A percentile compares a stretch with the other conserved stretches of the same genome.
Conservation (phyloP, 2,329 filamentous ascomycete genomes). For the Phyllosticta citribraziliensis region DNA sequence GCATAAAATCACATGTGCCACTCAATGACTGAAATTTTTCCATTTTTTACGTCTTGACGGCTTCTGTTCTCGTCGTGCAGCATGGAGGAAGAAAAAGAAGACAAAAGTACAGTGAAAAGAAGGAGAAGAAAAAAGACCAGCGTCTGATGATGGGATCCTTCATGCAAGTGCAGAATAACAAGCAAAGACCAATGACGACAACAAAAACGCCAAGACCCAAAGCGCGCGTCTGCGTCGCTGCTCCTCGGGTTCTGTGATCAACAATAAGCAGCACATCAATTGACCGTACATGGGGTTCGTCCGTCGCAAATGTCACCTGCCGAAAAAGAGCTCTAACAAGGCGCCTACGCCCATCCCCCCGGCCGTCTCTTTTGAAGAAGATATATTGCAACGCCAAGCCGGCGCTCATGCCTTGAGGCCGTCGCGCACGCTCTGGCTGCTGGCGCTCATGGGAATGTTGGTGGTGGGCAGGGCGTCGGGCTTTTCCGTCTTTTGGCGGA, state of each 20-base stretch:
- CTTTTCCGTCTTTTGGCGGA: conserved; percentile 64
- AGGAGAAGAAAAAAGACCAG: neutral
- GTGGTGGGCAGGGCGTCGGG: conserved; percentile 53
- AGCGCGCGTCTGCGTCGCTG: neutral
- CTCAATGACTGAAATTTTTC: neutral
- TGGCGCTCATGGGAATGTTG: conserved; percentile 71
- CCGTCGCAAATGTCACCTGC: neutral
- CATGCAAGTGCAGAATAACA: neutral
- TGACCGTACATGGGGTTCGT: neutral
- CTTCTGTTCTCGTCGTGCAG: neutral
- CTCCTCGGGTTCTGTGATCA: neutral
- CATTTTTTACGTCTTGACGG: neutral
- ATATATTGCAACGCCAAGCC: neutral
- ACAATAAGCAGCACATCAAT: neutral
- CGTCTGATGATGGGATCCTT: neutral
- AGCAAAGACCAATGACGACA: neutral
- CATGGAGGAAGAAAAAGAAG: neutral
- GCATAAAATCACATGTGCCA: too few relatives aligned
- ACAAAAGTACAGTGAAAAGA: neutral
- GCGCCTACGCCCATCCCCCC: neutral
- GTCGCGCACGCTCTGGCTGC: conserved; percentile 82
- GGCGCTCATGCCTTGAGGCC: conserved; percentile 50
- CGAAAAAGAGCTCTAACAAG: neutral
- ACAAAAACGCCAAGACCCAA: neutral
- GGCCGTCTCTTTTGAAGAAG: neutral